Percentiles rank a stretch among this genome's conserved stretches.
These are phyloP conservation scores for Eucalyptus curtisii DNA, from an alignment of 345 rosid species.

Conservation along the genomic window DNA sequence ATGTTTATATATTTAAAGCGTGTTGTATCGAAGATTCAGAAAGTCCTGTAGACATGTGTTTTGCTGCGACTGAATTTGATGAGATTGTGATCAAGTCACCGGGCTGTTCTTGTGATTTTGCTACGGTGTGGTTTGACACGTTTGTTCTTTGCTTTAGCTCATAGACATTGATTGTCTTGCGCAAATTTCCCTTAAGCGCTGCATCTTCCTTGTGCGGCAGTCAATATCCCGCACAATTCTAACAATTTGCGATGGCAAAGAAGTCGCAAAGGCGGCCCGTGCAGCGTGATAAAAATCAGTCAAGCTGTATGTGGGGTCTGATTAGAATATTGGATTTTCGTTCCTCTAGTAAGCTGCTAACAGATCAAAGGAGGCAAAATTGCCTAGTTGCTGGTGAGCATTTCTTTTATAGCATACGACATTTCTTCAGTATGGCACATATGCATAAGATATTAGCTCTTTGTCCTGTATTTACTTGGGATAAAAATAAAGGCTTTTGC, in stretches of 20 bases:
- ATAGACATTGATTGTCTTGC: not conserved
- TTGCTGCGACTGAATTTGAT: not conserved
- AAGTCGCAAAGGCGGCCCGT: not conserved
- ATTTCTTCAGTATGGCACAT: not conserved
- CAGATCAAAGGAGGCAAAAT: slow-evolving; percentile 6
- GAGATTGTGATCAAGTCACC: not conserved
- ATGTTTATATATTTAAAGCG: not conserved
- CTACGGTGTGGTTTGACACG: not conserved
- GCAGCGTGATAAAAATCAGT: slow-evolving; percentile 6
- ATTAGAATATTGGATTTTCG: slow-evolving; percentile 23
- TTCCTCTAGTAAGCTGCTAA: slow-evolving; percentile 12
- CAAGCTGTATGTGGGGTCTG: slow-evolving; percentile 25
- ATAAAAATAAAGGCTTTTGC: not conserved
- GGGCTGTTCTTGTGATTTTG: not conserved
- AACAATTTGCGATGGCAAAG: not conserved
- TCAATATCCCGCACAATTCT: not conserved
- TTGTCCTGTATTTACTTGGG: not conserved
- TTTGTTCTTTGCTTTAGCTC: not conserved
- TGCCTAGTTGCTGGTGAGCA: slow-evolving; percentile 10
- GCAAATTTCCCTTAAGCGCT: not conserved
- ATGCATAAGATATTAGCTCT: not conserved
- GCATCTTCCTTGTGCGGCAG: not conserved
- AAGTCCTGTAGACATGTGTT: not conserved
- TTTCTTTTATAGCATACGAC: not conserved
- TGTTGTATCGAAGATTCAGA: not conserved